A percentile compares a stretch with the other conserved stretches of the same genome.
These are phyloP conservation scores for Ambrosiella beaveri DNA, from an alignment of 2,329 filamentous ascomycete species.

Conservation along the genomic window DNA sequence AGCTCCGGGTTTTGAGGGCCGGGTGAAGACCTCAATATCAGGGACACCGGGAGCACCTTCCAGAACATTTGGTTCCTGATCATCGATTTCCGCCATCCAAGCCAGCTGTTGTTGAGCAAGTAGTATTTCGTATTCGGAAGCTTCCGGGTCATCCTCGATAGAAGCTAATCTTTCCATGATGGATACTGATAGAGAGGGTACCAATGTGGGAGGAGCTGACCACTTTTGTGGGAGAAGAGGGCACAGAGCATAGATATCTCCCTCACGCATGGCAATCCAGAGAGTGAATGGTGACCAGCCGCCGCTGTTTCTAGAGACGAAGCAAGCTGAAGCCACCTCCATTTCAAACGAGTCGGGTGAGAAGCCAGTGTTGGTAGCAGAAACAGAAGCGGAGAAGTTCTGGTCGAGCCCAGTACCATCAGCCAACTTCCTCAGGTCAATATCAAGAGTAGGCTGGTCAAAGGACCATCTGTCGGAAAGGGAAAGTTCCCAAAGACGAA, in stretches of 20 bases:
- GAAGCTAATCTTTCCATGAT: constrained; percentile 58
- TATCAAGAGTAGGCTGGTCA: constrained; percentile 61
- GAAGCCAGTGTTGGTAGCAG: constrained; percentile 61
- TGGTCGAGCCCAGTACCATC: constrained; percentile 70
- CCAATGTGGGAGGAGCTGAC: constrained; percentile 57
- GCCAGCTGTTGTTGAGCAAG: constrained; percentile 47
- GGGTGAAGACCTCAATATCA: constrained; percentile 35
- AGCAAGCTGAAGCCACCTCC: constrained; percentile 80
- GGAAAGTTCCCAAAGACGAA: constrained; percentile 81
- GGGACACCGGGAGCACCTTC: constrained; percentile 33
- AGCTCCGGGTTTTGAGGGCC: constrained; percentile 38
- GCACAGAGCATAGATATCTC: constrained; percentile 84
- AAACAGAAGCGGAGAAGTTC: constrained; percentile 62
- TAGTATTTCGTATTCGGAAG: constrained; percentile 35
- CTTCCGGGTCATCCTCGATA: constrained; percentile 39
- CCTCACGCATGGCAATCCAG: constrained; percentile 89
- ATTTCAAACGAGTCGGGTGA: constrained; percentile 84
- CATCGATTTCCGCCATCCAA: constrained; percentile 50
- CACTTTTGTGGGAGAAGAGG: constrained; percentile 77
- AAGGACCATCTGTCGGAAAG: constrained; percentile 75
- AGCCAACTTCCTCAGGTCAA: constrained; percentile 77
- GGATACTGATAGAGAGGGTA: constrained; percentile 67
- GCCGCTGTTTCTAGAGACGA: constrained; percentile 47
- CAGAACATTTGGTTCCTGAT: constrained; percentile 40
- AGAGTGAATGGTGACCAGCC: constrained; percentile 95